phyloP scores from a whole-genome alignment of 805 yeast species.

The Yarrowia osloensis region DNA sequence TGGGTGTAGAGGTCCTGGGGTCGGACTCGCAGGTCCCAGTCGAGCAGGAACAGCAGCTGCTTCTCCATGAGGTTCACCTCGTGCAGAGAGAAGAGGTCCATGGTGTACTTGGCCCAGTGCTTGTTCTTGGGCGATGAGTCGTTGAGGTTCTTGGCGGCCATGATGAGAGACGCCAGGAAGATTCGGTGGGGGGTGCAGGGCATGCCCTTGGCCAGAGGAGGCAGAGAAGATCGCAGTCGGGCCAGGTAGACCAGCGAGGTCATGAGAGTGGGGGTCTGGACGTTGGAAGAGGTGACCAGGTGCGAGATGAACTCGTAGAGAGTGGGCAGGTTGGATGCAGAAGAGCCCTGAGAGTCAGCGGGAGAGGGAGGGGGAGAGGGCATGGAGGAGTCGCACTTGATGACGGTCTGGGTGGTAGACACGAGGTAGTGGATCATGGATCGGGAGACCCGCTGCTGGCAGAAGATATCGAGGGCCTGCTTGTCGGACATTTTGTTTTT shows the following conservation, averaged over 20 bases:
- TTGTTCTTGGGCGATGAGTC: slow-evolving; percentile 94
- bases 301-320: slow-evolving; percentile 61
- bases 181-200: slow-evolving; percentile 88
- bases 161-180: slow-evolving; percentile 81
- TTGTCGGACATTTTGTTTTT: slow-evolving; percentile 39
- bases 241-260: slow-evolving; percentile 82
- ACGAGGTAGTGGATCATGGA: slow-evolving; percentile 48
- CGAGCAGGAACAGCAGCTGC: slow-evolving; percentile 76
- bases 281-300: slow-evolving; percentile 79
- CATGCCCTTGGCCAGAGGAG: slow-evolving; percentile 88
- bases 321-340: slow-evolving; percentile 36
- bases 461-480: slow-evolving; percentile 46
- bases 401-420: slow-evolving; percentile 45
- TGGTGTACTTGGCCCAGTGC: slow-evolving; percentile 94
- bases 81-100: slow-evolving; percentile 70
- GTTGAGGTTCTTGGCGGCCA: slow-evolving; percentile 90
- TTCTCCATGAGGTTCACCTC: slow-evolving; percentile 92
- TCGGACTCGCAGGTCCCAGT: slow-evolving; percentile 79
- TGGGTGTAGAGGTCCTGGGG: slow-evolving; percentile 69
- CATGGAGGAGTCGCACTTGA: slow-evolving; percentile 42
- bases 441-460: slow-evolving; percentile 46
- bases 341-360: background rate
- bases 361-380: slow-evolving; percentile 35
- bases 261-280: slow-evolving; percentile 94
- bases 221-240: slow-evolving; percentile 73